Evolutionary conservation across 2,329 filamentous ascomycete species (phyloP).

Genomic region (Sporothrix euskadiensis): DNA sequence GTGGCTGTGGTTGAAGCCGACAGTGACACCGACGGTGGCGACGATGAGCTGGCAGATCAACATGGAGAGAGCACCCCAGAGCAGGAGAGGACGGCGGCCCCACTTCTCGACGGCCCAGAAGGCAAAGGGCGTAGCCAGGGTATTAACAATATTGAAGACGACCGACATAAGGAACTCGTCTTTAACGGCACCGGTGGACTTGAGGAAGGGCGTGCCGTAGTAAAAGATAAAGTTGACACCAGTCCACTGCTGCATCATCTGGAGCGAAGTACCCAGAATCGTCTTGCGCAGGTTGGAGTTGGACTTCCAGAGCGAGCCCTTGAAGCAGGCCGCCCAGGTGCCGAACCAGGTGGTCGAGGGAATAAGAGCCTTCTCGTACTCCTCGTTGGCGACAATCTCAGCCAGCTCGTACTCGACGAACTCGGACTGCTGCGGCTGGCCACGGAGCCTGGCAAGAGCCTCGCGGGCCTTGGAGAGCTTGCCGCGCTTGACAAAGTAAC

Average conservation of each 20-base stretch:
- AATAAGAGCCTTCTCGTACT: conserved; percentile 73
- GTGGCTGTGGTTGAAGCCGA: conserved; percentile 55
- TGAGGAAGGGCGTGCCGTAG: conserved; percentile 82
- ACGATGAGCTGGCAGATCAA: conserved; percentile 84
- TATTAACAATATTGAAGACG: conserved; percentile 86
- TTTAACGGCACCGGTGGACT: conserved; percentile 70
- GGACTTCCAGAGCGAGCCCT: conserved; percentile 60
- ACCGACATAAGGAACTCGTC: conserved; percentile 82
- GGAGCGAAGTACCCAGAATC: conserved; percentile 69
- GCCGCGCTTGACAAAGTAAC: conserved; percentile 80
- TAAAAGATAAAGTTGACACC: conserved; percentile 92
- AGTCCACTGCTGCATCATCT: conserved; percentile 81
- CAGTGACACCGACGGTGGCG: conserved; percentile 69
- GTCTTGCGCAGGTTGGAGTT: conserved; percentile 71
- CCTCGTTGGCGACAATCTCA: conserved; percentile 86
- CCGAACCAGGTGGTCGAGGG: conserved; percentile 64
- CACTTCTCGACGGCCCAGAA: conserved; percentile 84
- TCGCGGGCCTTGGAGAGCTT: conserved; percentile 63
- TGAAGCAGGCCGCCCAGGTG: conserved; percentile 70
- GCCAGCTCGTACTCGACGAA: conserved; percentile 77
- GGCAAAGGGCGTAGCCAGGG: conserved; percentile 78
- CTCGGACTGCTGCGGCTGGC: conserved; percentile 69
- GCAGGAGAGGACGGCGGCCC: conserved; percentile 76
- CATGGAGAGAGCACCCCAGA: conserved; percentile 80
- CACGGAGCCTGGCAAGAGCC: conserved; percentile 68